Base-by-base conservation (phyloP, 495 filamentous ascomycete species). In the Podospora anserina region DNA sequence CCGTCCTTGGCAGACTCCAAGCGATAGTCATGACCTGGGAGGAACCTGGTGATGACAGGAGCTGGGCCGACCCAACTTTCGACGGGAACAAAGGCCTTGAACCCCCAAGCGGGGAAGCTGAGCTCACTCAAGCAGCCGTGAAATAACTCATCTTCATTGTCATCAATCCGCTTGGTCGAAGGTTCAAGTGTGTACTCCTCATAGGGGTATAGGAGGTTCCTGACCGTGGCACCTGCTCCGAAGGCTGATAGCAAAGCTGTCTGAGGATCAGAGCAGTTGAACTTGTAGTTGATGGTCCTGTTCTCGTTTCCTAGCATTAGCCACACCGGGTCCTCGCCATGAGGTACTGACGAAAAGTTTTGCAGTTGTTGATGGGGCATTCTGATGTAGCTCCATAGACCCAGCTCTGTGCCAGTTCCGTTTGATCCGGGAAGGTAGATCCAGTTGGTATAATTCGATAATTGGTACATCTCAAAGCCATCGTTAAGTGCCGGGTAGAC, bases 161-260 rank as follows among this genome's bases (percentile, higher is more conserved):
- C 64, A 3, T 73, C 64, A 23, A 69, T 71, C 16, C 55, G 16
- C 19, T 67, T 64, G 53, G 63, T 66, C 11, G 75, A 72, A 84
- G 76, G 26, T 3, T 55, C 67, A 9, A 91, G 74, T 4, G 77
- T 82, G 44, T 83, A 77, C 71, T 88, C 86, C 57, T 92, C 89
- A 68, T 87, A 87, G 1, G 89, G 89, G 67, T 85, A 88, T 75
- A 90, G 90, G 5, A 92, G 76, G 72, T 90, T 92, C 72, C 84
- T 85, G 71, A 91, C 88, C 0, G 82, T 87, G 13, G 82, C 86
- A 5, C 82, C 82, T 0, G 78, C 76, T 13, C 77, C 75, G 71
- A 88, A 91, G 0, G 89, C 86, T 13, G 89, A 79, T 66, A 89
- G 76, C 56, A 91, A 78, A 26, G 68, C 70, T 5, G 63, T 70